Percentiles rank a stretch among this genome's conserved stretches.
Evolutionary conservation across 306 rosid species (phyloP).

Genomic region (Vicia faba): DNA sequence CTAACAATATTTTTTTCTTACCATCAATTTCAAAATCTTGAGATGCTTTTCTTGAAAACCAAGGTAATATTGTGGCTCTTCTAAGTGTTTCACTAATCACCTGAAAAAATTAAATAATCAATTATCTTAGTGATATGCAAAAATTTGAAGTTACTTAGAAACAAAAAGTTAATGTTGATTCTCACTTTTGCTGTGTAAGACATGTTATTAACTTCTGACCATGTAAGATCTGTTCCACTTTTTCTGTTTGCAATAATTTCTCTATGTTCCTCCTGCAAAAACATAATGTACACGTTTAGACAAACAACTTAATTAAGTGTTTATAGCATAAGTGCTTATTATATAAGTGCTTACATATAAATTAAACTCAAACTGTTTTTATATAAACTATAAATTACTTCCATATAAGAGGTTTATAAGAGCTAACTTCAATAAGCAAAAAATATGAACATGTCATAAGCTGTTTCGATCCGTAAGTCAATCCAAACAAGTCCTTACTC

Average conservation of each 20-base stretch:
- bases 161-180: neutral
- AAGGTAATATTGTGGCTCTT: slow-evolving; percentile 80
- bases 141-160: slow-evolving; percentile 3
- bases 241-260: slow-evolving; percentile 61
- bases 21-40: slow-evolving; percentile 85
- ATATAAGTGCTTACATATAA: neutral
- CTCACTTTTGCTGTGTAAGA: slow-evolving; percentile 78
- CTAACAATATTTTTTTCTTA: slow-evolving; percentile 20
- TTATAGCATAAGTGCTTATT: neutral
- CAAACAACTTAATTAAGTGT: neutral
- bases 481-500: slow-evolving; percentile 45
- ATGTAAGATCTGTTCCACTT: slow-evolving; percentile 64
- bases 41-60: slow-evolving; percentile 87
- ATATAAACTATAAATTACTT: neutral
- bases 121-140: slow-evolving; percentile 3
- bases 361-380: neutral
- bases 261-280: slow-evolving; percentile 74
- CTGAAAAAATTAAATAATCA: slow-evolving; percentile 41
- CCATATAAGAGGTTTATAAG: neutral
- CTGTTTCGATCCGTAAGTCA: neutral
- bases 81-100: slow-evolving; percentile 82
- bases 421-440: neutral
- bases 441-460: neutral
- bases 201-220: slow-evolving; percentile 78
- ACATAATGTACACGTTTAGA: neutral